These are phyloP conservation scores for Stentor coeruleus DNA, from an alignment of 73 alveolate genomes.

Conservation along the genomic window DNA sequence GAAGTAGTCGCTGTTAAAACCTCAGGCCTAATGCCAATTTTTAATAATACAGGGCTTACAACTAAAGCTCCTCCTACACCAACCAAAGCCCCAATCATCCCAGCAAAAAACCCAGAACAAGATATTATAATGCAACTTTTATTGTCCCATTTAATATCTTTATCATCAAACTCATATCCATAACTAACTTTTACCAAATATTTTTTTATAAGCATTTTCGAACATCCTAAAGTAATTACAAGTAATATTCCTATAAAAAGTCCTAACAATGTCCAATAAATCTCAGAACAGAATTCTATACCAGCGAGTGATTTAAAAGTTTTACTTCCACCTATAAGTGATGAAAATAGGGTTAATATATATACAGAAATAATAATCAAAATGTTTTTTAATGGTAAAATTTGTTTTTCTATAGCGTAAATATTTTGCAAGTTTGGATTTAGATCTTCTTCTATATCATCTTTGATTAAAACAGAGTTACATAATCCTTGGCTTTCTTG, in stretches of 20 bases:
- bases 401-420: background rate
- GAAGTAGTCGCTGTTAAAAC: conserved; percentile 64
- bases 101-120: conserved; percentile 35
- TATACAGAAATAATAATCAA: background rate
- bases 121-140: background rate
- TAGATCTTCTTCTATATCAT: too few species aligned
- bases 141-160: background rate
- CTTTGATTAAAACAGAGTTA: too few species aligned
- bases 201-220: background rate
- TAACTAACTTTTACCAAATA: background rate
- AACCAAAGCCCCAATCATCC: conserved; percentile 53
- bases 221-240: background rate
- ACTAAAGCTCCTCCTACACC: conserved; percentile 76
- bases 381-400: background rate
- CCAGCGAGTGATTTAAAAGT: background rate
- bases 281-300: background rate
- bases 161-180: background rate
- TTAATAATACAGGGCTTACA: conserved; percentile 55
- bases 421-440: background rate
- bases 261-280: background rate
- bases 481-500: background rate
- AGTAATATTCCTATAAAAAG: background rate
- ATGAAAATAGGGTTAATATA: background rate
- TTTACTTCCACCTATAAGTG: background rate
- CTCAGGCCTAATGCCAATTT: conserved; percentile 59